A percentile compares a stretch with the other conserved stretches of the same genome.
These are phyloP conservation scores for Tylopilus intermedius DNA, from an alignment of 768 basidiomycete species.

Conservation along the genomic window DNA sequence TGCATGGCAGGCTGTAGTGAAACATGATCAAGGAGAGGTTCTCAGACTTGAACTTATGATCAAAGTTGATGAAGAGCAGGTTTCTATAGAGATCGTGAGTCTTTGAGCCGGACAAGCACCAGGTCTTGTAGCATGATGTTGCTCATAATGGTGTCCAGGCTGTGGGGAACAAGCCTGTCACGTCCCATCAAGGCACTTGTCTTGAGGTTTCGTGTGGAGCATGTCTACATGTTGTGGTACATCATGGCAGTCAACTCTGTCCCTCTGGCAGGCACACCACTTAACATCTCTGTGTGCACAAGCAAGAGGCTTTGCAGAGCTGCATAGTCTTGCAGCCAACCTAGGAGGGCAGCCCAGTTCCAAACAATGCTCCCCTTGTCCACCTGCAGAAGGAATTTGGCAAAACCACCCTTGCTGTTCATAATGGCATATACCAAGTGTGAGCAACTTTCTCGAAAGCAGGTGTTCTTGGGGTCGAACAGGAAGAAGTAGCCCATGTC, in stretches of 20 bases:
- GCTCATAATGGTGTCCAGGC: background rate
- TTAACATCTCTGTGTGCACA: constrained; percentile 2
- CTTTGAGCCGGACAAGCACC: fast-evolving
- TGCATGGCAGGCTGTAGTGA: background rate
- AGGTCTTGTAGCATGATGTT: constrained; percentile 3
- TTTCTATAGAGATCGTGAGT: constrained; percentile 4
- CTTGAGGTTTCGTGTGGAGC: background rate
- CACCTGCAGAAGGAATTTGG: background rate
- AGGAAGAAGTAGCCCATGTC: constrained; percentile 2
- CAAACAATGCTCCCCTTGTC: background rate
- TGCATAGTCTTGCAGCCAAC: constrained; percentile 8
- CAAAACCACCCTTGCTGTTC: background rate
- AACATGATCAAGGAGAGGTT: background rate
- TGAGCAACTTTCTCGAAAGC: background rate
- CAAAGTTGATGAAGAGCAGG: constrained; percentile 18
- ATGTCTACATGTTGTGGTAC: background rate
- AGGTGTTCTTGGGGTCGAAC: background rate
- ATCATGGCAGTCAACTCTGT: no score
- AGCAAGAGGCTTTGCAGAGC: constrained; percentile 4
- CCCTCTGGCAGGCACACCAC: constrained; percentile 2
- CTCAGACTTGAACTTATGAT: background rate
- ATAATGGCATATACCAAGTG: background rate
- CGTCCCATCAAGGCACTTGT: background rate
- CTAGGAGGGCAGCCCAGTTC: background rate
- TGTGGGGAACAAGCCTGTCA: constrained; percentile 5